Base-by-base conservation (phyloP, 768 basidiomycete genomes). In the Termitomyces bulborhizus region DNA sequence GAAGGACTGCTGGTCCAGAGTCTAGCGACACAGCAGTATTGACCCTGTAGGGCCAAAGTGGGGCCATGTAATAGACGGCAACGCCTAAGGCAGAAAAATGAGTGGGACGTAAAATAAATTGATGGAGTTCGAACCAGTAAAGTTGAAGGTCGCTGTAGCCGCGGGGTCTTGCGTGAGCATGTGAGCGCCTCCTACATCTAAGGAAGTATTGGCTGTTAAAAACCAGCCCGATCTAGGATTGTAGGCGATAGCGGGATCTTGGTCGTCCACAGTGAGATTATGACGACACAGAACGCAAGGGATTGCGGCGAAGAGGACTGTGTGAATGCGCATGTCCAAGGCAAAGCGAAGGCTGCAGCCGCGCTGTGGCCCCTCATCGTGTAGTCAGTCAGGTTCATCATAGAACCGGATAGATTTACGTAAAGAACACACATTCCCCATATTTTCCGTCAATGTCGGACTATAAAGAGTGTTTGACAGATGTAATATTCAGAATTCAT, bases 11-110 rank as follows among this genome's bases (percentile, higher is more conserved):
- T 13, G 68, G 61, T n/a, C 67, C 69, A 7, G 64, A 66, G 55
- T 77, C 77, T 29, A 79, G 58, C 3, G 69, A 68, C 5, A 79
- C 47, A 6, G 71, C 69, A 1, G 75, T 75, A 50, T 65, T 73
- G 43, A 77, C 76, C 11, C 54, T 52, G 62, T 76, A 78, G 15
- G 78, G 78, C 77, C 76, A 80, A 6, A 71, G 64, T 12, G 78
- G 76, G 0, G 72, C 71, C 42, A 76, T 56, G 56, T 74, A 76
- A 46, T 74, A 77, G 16, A 80, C 66, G 1, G 74, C 73, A 6
- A 72, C 68, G 29, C 77, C 78, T 78, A 12, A 31, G 15, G n/a
- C 21, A 48, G 51, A 8, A 31, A 39, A 51, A 27, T 16, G 7
- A 34, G 34, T 34, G 5, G 21, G 16, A 2, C 18, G 15, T 43